Percentiles rank a stretch among this genome's conserved stretches.
These are phyloP conservation scores for Athelia psychrophila DNA, from an alignment of 1,284 basidiomycete species.

Conservation along the genomic window DNA sequence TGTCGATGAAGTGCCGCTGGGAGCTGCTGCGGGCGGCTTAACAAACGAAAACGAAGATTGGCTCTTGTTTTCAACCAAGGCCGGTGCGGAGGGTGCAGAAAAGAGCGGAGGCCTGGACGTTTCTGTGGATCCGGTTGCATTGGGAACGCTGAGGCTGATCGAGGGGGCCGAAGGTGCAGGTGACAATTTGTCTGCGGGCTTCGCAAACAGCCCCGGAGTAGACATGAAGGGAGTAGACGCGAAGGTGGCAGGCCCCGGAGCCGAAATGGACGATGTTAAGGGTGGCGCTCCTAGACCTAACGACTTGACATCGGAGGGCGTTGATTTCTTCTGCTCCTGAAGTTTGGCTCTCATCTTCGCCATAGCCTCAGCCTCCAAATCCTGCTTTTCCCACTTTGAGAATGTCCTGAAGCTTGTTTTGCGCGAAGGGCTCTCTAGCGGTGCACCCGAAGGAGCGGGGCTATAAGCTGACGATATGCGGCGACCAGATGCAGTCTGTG, in stretches of 20 bases:
- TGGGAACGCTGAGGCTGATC: not conserved
- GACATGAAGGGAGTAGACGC: constrained; percentile 6
- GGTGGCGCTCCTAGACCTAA: constrained; percentile 12
- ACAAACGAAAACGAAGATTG: constrained; percentile 13
- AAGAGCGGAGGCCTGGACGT: constrained; percentile 8
- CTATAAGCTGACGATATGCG: constrained; percentile 35
- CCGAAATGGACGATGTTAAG: constrained; percentile 1
- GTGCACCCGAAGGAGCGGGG: constrained; percentile 31
- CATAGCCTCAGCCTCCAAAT: constrained; percentile 75
- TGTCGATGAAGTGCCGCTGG: constrained; percentile 1
- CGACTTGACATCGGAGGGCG: constrained; percentile 14
- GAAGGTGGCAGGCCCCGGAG: not conserved
- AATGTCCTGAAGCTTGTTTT: constrained; percentile 45
- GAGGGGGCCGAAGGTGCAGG: constrained; percentile 5
- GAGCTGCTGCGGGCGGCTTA: constrained; percentile 12
- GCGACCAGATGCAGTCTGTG: constrained; percentile 26
- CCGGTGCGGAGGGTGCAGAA: constrained; percentile 8
- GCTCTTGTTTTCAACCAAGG: not conserved
- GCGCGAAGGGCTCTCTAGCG: constrained; percentile 47
- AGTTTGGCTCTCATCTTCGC: constrained; percentile 54
- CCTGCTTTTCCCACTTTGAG: constrained; percentile 82
- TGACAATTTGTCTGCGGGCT: not conserved
- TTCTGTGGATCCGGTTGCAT: constrained; percentile 6
- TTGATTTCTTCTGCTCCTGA: constrained; percentile 37
- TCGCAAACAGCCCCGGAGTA: too few relatives aligned